phyloP scores from a whole-genome alignment of 2,329 filamentous ascomycete genomes.

The Colletotrichum chrysophilum region DNA sequence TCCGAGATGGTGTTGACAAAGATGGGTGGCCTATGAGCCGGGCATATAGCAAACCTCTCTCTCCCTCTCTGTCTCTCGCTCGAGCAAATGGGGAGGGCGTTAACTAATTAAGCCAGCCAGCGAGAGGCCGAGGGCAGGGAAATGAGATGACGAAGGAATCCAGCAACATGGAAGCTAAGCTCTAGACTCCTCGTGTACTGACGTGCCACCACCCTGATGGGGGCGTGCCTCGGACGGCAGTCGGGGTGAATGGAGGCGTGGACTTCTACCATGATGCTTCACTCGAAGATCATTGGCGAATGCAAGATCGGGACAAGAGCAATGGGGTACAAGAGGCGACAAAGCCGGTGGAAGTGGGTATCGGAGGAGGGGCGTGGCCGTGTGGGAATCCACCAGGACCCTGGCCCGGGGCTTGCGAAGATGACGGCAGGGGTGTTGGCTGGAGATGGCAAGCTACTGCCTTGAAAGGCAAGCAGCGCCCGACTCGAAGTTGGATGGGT shows the following conservation, averaged over 20 bases:
- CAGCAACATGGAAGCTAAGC: constrained; percentile 6
- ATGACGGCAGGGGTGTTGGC: constrained; percentile 11
- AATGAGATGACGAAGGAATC: constrained; percentile 2
- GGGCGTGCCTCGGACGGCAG: constrained; percentile 8
- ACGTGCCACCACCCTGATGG: background rate
- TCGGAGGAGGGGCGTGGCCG: background rate
- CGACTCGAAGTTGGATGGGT: background rate
- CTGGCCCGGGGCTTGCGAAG: background rate
- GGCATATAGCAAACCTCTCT: background rate
- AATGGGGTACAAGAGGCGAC: constrained; percentile 4
- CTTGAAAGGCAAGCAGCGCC: background rate
- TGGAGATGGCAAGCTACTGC: background rate
- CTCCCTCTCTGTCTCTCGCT: background rate
- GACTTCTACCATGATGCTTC: background rate
- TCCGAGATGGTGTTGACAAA: constrained; percentile 13
- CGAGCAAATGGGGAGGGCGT: background rate
- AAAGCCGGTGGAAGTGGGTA: background rate
- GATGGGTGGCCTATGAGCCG: background rate
- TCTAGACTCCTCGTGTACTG: constrained; percentile 2
- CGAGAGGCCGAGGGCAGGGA: background rate
- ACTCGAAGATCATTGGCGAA: constrained; percentile 2
- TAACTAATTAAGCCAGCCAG: background rate
- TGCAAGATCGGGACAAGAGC: background rate
- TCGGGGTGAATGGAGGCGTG: background rate
- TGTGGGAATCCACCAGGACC: background rate